Percentiles rank a stretch among this genome's conserved stretches.
Conservation (phyloP, 257 asterid genomes). For the Solanum ossicruentum region DNA sequence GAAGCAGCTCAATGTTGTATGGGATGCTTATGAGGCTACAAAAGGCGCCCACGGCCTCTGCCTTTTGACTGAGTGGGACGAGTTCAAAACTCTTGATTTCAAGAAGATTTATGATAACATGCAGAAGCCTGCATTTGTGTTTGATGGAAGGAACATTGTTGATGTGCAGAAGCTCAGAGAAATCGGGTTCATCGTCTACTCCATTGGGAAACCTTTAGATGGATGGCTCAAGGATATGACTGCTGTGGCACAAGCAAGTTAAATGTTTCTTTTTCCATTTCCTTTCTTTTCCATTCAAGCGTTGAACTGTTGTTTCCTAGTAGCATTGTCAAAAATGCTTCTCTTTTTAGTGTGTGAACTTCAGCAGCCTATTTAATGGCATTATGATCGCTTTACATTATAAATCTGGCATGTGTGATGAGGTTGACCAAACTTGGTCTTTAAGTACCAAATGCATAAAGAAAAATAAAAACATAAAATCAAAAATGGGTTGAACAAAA, state of each 20-base stretch:
- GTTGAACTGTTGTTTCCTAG: background rate
- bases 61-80: conserved; percentile 38
- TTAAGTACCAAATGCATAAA: too few relatives aligned
- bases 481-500: too few relatives aligned
- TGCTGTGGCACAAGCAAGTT: conserved; percentile 1
- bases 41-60: conserved; percentile 34
- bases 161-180: conserved; percentile 13
- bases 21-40: conserved; percentile 36
- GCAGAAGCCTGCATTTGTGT: conserved; percentile 40
- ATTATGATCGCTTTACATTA: background rate
- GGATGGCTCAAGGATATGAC: conserved; percentile 16
- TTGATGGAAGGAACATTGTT: conserved; percentile 17
- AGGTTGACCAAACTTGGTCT: too few relatives aligned
- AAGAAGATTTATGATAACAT: conserved; percentile 24
- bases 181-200: conserved; percentile 22
- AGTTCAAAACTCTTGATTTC: conserved; percentile 26
- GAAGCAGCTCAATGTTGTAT: conserved; percentile 23
- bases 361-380: background rate
- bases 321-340: background rate
- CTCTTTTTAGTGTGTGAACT: background rate
- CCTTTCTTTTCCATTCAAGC: background rate
- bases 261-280: background rate
- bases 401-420: background rate
- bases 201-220: conserved; percentile 24
- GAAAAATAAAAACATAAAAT: too few relatives aligned